Conservation (phyloP, 306 rosid species). For the Spatholobus suberectus region DNA sequence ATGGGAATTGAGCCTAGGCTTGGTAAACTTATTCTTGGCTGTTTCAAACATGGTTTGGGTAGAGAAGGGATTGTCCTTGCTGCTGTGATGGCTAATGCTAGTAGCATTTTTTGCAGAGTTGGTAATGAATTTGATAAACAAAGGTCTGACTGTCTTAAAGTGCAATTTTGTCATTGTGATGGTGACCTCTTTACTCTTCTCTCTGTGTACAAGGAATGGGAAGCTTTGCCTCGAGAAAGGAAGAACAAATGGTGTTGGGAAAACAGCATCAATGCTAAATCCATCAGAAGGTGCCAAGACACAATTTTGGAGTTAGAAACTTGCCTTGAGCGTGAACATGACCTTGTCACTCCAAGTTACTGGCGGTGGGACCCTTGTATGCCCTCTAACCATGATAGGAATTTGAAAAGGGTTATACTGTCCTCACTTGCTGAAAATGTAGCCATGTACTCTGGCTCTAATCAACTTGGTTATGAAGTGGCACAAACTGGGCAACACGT, state of each 20-base stretch:
- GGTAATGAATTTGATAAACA: conserved; percentile 78
- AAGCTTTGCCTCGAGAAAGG: conserved; percentile 58
- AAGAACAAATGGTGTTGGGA: conserved; percentile 88
- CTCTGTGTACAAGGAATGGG: conserved; percentile 90
- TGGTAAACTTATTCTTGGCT: conserved; percentile 87
- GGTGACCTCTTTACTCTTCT: conserved; percentile 98
- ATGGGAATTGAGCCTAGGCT: conserved; percentile 97
- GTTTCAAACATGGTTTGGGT: conserved; percentile 54
- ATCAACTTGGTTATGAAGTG: conserved; percentile 87
- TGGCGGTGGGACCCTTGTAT: conserved; percentile 77
- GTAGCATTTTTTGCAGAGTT: conserved; percentile 89
- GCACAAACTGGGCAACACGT: conserved; percentile 76
- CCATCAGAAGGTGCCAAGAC: conserved; percentile 92
- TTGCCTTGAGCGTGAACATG: conserved; percentile 76
- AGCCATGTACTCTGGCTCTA: conserved; percentile 88
- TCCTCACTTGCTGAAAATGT: conserved; percentile 88
- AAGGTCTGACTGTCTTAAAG: conserved; percentile 83
- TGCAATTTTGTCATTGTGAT: conserved; percentile 84
- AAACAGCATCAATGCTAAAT: conserved; percentile 95
- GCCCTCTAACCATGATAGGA: conserved; percentile 58
- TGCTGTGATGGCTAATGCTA: conserved; percentile 89
- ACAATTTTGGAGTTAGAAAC: conserved; percentile 71
- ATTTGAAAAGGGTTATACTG: conserved; percentile 72
- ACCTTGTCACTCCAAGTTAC: conserved; percentile 56
- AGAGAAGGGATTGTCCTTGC: conserved; percentile 92